These are phyloP conservation scores for Aspergillus homomorphus DNA, from an alignment of 495 filamentous ascomycete genomes.

Conservation along the genomic window DNA sequence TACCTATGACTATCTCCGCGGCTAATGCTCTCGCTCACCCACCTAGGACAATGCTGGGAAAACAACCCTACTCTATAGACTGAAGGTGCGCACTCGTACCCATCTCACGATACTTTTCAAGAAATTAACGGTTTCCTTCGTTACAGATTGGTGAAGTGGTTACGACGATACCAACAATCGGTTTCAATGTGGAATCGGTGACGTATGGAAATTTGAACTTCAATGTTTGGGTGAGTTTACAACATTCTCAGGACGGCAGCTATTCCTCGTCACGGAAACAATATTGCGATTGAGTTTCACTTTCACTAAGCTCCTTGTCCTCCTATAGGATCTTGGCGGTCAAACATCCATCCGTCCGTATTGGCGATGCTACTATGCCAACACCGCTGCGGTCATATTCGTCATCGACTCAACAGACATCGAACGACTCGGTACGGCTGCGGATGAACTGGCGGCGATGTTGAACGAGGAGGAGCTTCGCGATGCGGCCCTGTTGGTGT, in stretches of 20 bases:
- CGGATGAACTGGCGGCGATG: constrained; percentile 93
- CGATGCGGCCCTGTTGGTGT: constrained; percentile 88
- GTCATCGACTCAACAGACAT: constrained; percentile 98
- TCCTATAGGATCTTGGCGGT: constrained; percentile 77
- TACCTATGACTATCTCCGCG: constrained; percentile 4
- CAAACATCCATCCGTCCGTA: constrained; percentile 97
- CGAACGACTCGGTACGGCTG: constrained; percentile 83
- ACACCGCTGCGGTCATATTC: constrained; percentile 98
- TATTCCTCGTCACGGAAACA: background rate
- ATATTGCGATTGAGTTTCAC: background rate
- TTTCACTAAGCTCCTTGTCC: constrained; percentile 11
- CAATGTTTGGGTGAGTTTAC: constrained; percentile 86
- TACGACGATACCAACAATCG: constrained; percentile 97
- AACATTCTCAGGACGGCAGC: background rate
- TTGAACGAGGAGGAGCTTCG: constrained; percentile 92
- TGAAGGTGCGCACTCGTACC: constrained; percentile 65
- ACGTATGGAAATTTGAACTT: constrained; percentile 97
- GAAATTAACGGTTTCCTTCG: constrained; percentile 23
- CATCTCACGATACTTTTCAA: background rate
- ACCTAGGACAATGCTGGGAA: constrained; percentile 95
- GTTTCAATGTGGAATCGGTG: constrained; percentile 98
- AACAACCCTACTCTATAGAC: constrained; percentile 90
- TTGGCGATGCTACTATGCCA: constrained; percentile 99
- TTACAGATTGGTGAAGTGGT: constrained; percentile 97
- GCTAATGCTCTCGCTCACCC: constrained; percentile 22